Percentiles rank a stretch among this genome's conserved stretches.
Evolutionary conservation across 805 yeast species (phyloP).

Genomic region (Barnettozyma botsteinii): DNA sequence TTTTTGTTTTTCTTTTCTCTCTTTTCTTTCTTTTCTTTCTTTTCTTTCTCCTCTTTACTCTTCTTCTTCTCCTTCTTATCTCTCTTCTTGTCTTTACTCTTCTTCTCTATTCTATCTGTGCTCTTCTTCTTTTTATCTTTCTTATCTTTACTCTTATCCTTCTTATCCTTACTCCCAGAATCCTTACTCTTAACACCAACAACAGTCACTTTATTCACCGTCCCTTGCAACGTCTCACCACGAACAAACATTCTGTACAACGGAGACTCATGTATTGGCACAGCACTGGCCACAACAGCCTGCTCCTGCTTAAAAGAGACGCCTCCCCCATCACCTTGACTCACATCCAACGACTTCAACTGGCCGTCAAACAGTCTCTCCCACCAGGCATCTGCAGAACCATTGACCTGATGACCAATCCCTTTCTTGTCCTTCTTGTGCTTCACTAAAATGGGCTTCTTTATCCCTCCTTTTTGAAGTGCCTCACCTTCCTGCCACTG

Average conservation of each 20-base stretch:
- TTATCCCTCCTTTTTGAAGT: constrained; percentile 68
- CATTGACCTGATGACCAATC: constrained; percentile 61
- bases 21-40: constrained; percentile 23
- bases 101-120: constrained; percentile 15
- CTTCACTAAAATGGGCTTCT: constrained; percentile 80
- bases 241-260: constrained; percentile 80
- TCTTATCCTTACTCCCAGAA: constrained; percentile 8
- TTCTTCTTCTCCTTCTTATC: constrained; percentile 23
- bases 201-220: constrained; percentile 45
- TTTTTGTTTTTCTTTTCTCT: constrained; percentile 26
- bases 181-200: constrained; percentile 8
- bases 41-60: constrained; percentile 24
- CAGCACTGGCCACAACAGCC: constrained; percentile 39
- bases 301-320: constrained; percentile 52
- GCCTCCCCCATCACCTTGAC: constrained; percentile 18
- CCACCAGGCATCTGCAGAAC: constrained; percentile 89
- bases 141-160: constrained; percentile 16
- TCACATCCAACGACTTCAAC: constrained; percentile 67
- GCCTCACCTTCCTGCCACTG: constrained; percentile 97
- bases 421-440: constrained; percentile 92
- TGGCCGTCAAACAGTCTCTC: constrained; percentile 93
- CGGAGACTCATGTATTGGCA: constrained; percentile 56
- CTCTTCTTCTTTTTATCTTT: constrained; percentile 19
- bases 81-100: constrained; percentile 21
- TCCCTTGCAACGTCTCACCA: constrained; percentile 82